phyloP scores from a whole-genome alignment of 2,329 filamentous ascomycete genomes.

The Botrytis fabae region DNA sequence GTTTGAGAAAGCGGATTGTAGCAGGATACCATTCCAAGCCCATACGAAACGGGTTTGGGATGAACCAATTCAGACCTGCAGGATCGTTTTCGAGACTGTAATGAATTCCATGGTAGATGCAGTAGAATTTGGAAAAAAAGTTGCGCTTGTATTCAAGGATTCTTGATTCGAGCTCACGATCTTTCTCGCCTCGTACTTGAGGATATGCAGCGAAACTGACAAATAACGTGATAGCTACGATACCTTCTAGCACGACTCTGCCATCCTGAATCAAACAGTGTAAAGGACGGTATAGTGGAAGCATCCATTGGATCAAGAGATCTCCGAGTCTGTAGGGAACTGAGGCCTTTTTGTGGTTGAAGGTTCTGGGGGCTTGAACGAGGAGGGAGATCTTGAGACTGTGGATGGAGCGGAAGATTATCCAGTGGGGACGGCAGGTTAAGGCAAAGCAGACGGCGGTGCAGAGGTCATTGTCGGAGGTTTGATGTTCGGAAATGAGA shows the following conservation, averaged over 20 bases:
- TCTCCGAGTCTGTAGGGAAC: not conserved
- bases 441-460: slow-evolving; percentile 2
- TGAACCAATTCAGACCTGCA: not conserved
- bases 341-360: accelerated
- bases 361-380: not conserved
- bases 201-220: not conserved
- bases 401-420: not conserved
- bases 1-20: not conserved
- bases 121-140: accelerated
- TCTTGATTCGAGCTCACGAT: not conserved
- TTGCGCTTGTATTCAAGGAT: accelerated
- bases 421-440: not conserved
- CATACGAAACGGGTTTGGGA: not conserved
- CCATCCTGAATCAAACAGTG: not conserved
- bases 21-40: not conserved
- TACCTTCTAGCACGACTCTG: accelerated
- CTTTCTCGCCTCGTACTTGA: not conserved
- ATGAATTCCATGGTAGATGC: not conserved
- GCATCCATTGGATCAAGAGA: not conserved
- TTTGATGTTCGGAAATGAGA: not conserved
- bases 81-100: too few species aligned
- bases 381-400: not conserved
- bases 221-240: not conserved
- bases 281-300: not conserved
- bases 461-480: not conserved